phyloP scores from a whole-genome alignment of 148 eudicot genomes.

The Dianthus caryophyllus region DNA sequence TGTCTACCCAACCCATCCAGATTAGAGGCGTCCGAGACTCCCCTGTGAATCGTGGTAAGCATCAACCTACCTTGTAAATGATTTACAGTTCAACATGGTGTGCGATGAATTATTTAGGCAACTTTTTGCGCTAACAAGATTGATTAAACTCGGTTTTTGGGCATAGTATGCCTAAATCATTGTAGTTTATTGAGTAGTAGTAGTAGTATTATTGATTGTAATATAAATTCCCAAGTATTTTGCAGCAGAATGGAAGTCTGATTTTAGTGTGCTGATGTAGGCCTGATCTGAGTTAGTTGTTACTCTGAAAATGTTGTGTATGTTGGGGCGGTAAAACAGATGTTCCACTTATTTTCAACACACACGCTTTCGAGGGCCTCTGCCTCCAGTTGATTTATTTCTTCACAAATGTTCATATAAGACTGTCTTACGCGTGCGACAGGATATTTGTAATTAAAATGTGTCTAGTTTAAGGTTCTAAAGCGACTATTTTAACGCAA shows the following conservation, averaged over 20 bases:
- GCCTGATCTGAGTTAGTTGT: neutral
- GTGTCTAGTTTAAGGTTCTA: too few species aligned
- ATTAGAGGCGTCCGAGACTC: slow-evolving; percentile 47
- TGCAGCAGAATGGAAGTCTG: neutral
- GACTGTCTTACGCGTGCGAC: too few species aligned
- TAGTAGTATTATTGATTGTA: too few species aligned
- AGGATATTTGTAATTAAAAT: too few species aligned
- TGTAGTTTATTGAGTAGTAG: slow-evolving; percentile 14
- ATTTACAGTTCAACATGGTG: neutral
- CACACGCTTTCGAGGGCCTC: too few species aligned
- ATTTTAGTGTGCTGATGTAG: slow-evolving; percentile 24
- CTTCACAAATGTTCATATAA: too few species aligned
- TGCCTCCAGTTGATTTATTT: too few species aligned
- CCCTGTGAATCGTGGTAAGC: slow-evolving; percentile 47
- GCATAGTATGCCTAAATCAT: slow-evolving; percentile 2
- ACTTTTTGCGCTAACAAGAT: slow-evolving; percentile 7
- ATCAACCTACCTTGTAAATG: slow-evolving; percentile 23
- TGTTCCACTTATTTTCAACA: too few species aligned
- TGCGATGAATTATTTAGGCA: neutral
- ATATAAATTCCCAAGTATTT: neutral
- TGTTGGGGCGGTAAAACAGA: too few species aligned
- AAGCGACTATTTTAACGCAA: too few species aligned
- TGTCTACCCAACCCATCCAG: slow-evolving; percentile 34
- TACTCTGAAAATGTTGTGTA: neutral
- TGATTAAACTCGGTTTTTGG: neutral